Evolutionary conservation across 202 grass and related monocot genomes (phyloP).

Genomic region (Elaeis oleifera): DNA sequence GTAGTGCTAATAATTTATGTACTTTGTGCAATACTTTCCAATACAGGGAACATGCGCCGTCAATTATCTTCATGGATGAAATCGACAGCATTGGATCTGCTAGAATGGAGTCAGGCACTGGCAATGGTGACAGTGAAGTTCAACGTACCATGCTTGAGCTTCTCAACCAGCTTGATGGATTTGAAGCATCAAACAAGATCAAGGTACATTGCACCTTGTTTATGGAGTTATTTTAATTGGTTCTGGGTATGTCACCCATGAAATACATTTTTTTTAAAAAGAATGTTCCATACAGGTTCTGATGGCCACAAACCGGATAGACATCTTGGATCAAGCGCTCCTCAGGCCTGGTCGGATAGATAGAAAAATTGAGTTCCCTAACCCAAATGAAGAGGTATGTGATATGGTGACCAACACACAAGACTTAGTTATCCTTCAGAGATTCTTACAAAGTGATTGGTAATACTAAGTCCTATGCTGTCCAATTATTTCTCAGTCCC

Average conservation of each 20-base stretch:
- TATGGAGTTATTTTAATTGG: too few species aligned
- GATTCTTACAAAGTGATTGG: background rate
- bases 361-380: constrained; percentile 98
- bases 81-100: constrained; percentile 96
- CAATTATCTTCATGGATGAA: constrained; percentile 99
- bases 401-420: background rate
- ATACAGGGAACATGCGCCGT: constrained; percentile 87
- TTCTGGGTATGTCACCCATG: too few species aligned
- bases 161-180: constrained; percentile 99
- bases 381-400: constrained; percentile 87
- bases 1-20: too few species aligned
- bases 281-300: constrained; percentile 48
- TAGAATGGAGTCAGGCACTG: constrained; percentile 92
- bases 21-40: too few species aligned
- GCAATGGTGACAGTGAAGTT: constrained; percentile 96
- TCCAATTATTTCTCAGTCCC: constrained; percentile 52
- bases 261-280: constrained; percentile 13
- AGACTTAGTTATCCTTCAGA: background rate
- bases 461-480: constrained; percentile 7
- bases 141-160: constrained; percentile 99
- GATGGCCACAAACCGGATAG: constrained; percentile 98
- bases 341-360: constrained; percentile 96
- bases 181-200: constrained; percentile 99
- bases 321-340: constrained; percentile 97
- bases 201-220: constrained; percentile 33